Percentiles rank a stretch among this genome's conserved stretches.
phyloP scores from a whole-genome alignment of 768 basidiomycete genomes.

The Trametes cinnabarina region DNA sequence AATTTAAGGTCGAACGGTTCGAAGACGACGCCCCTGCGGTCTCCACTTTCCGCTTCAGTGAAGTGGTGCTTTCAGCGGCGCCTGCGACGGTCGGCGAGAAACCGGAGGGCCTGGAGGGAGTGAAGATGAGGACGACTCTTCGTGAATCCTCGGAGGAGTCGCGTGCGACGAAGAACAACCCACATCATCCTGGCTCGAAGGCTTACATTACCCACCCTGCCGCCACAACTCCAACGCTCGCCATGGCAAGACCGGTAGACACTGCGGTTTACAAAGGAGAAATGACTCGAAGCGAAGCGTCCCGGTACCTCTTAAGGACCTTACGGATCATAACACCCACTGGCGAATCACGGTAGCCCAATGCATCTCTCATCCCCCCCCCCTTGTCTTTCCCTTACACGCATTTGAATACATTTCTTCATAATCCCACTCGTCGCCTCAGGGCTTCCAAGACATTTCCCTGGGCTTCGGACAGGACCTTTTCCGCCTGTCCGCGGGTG shows the following conservation, averaged over 20 bases:
- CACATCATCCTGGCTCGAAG: conserved; percentile 46
- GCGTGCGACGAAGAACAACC: conserved; percentile 35
- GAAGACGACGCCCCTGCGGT: conserved; percentile 27
- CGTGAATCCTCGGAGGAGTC: conserved; percentile 30
- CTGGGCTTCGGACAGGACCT: conserved; percentile 49
- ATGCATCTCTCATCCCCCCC: too few species aligned
- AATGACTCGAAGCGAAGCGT: too few species aligned
- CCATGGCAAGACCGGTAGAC: conserved; percentile 4
- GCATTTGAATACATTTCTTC: background rate
- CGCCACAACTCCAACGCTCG: background rate
- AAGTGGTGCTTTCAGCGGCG: conserved; percentile 29
- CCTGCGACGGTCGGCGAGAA: conserved; percentile 46
- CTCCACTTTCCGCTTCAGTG: conserved; percentile 33
- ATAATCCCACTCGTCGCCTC: conserved; percentile 21
- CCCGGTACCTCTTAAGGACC: too few species aligned
- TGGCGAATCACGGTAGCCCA: too few species aligned
- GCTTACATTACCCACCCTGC: conserved; percentile 39
- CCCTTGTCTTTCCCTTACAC: background rate
- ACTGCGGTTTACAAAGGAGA: too few species aligned
- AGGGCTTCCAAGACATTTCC: conserved; percentile 56
- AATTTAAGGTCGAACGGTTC: conserved; percentile 21
- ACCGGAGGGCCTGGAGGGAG: conserved; percentile 40
- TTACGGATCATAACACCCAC: too few species aligned
- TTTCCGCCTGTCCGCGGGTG: conserved; percentile 56
- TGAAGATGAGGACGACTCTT: conserved; percentile 34